These are phyloP conservation scores for Borovskyia barvae DNA, from an alignment of 208 protist species.

Conservation along the genomic window DNA sequence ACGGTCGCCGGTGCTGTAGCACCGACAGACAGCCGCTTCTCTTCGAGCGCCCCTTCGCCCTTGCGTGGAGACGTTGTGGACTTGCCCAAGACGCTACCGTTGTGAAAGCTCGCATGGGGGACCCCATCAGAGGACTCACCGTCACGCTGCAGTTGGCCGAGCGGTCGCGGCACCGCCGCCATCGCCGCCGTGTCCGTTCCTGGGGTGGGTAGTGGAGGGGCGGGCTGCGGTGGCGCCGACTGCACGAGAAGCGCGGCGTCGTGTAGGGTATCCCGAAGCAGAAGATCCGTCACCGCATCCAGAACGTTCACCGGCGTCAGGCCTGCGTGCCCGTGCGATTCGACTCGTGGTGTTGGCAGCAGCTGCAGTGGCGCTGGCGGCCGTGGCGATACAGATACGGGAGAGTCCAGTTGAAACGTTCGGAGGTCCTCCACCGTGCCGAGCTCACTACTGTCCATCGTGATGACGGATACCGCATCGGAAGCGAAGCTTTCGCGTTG, in stretches of 20 bases:
- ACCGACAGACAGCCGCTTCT: no score
- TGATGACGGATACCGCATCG: no score
- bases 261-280: neutral
- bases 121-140: no score
- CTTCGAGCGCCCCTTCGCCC: no score
- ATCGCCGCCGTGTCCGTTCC: neutral
- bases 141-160: no score
- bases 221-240: neutral
- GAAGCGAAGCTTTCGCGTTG: no score
- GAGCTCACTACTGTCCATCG: no score
- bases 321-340: no score
- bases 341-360: no score
- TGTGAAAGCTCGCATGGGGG: no score
- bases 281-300: neutral
- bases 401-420: constrained; percentile 5
- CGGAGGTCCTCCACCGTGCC: neutral
- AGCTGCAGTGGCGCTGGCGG: neutral
- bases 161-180: neutral
- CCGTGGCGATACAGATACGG: neutral
- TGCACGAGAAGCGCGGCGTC: constrained; percentile 1
- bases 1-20: constrained; percentile 12
- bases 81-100: no score
- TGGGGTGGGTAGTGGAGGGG: neutral
- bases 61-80: no score
- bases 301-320: neutral